Evolutionary conservation across 2,329 filamentous ascomycete species (phyloP).

Genomic region (Pseudogymnoascus sp.): DNA sequence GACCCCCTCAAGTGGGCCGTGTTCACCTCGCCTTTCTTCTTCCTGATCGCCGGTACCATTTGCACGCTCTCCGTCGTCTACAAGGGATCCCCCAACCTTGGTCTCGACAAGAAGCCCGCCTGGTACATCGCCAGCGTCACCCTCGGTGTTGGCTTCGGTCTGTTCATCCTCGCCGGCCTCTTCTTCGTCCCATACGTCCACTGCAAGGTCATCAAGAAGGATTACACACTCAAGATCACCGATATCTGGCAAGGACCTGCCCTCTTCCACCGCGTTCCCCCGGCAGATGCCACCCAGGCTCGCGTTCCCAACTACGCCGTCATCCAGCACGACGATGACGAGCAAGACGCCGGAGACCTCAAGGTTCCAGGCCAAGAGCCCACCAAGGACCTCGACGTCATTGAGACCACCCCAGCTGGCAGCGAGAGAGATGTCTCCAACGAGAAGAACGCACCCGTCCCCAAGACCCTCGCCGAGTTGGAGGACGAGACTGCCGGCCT

Average conservation of each 20-base stretch:
- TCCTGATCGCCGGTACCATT: slow-evolving; percentile 65
- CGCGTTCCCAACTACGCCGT: slow-evolving; percentile 70
- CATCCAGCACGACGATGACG: slow-evolving; percentile 55
- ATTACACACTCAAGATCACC: slow-evolving; percentile 56
- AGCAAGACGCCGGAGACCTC: slow-evolving; percentile 32
- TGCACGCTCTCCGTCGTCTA: slow-evolving; percentile 73
- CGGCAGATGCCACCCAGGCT: slow-evolving; percentile 44
- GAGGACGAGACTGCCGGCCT: background rate
- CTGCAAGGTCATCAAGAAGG: slow-evolving; percentile 59
- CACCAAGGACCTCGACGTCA: slow-evolving; percentile 23
- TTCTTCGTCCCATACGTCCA: slow-evolving; percentile 70
- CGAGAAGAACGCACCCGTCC: slow-evolving; percentile 37
- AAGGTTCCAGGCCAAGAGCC: slow-evolving; percentile 30
- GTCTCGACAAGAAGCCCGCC: slow-evolving; percentile 55
- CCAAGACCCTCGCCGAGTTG: slow-evolving; percentile 34
- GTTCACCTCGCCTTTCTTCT: slow-evolving; percentile 66
- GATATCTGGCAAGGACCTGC: slow-evolving; percentile 55
- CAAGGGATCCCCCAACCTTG: slow-evolving; percentile 66
- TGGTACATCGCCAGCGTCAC: slow-evolving; percentile 62
- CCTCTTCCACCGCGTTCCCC: slow-evolving; percentile 51
- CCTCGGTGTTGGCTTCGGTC: slow-evolving; percentile 53
- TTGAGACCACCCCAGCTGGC: slow-evolving; percentile 26
- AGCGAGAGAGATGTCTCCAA: slow-evolving; percentile 18
- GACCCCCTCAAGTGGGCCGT: slow-evolving; percentile 67
- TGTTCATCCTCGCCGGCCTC: slow-evolving; percentile 51